Conservation (phyloP, 257 asterid genomes). For the Solanum medicagineum region DNA sequence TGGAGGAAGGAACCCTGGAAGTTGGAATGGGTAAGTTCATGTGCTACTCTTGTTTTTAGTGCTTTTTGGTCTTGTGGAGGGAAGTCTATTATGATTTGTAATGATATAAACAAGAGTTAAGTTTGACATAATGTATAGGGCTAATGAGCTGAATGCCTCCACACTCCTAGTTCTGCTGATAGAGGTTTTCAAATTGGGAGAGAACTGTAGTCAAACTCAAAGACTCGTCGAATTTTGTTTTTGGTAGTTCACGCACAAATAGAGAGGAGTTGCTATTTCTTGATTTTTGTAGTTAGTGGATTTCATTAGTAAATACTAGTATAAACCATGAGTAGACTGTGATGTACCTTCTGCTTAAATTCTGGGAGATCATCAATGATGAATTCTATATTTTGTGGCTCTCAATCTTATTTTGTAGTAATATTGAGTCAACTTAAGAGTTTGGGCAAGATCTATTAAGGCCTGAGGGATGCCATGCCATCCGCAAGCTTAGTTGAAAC, state of each 20-base stretch:
- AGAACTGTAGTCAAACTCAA: background rate
- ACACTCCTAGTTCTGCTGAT: background rate
- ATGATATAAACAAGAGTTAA: background rate
- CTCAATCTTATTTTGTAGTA: background rate
- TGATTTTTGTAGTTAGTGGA: background rate
- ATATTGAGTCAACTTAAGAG: background rate
- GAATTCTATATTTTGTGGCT: background rate
- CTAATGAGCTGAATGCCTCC: background rate
- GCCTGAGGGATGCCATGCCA: background rate
- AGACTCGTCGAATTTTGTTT: background rate
- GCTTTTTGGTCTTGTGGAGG: background rate
- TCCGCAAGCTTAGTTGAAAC: background rate
- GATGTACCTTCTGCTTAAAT: background rate
- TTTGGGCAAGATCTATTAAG: background rate
- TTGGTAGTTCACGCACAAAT: background rate
- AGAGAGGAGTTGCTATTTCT: background rate
- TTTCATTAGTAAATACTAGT: background rate
- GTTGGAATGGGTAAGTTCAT: slow-evolving; percentile 76
- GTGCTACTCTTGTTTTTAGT: background rate
- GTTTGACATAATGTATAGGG: background rate
- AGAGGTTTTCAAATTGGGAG: background rate
- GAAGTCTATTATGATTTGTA: background rate
- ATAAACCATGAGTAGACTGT: background rate
- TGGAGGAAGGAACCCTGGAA: slow-evolving; percentile 85
- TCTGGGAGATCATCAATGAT: background rate